A percentile compares a stretch with the other conserved stretches of the same genome.
Evolutionary conservation across 441 rosid genomes (phyloP).

Genomic region (Mallotus repandus): DNA sequence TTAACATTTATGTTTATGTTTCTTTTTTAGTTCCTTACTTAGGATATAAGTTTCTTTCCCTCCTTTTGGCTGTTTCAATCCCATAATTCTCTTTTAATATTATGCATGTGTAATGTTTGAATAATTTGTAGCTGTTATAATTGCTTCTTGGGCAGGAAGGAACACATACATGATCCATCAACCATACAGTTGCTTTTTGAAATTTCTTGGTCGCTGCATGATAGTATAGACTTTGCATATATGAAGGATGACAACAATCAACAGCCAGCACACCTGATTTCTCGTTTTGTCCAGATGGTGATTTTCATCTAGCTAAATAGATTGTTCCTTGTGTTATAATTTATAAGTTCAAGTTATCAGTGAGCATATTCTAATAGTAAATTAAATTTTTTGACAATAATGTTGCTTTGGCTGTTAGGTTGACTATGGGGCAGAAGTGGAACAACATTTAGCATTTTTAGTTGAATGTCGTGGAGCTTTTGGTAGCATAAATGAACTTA

Average conservation of each 20-base stretch:
- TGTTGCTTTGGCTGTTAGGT: constrained; percentile 51
- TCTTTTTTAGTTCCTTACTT: constrained; percentile 9
- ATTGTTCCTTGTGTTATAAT: constrained; percentile 2
- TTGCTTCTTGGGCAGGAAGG: constrained; percentile 56
- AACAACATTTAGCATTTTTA: constrained; percentile 69
- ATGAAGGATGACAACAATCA: constrained; percentile 68
- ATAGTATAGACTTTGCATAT: constrained; percentile 54
- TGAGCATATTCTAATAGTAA: constrained; percentile 14
- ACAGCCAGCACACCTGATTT: constrained; percentile 54
- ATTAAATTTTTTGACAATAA: constrained; percentile 23
- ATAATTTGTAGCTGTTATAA: constrained; percentile 10
- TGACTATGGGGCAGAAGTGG: constrained; percentile 66
- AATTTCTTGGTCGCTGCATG: constrained; percentile 66
- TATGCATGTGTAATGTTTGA: constrained; percentile 13
- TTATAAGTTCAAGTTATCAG: not conserved
- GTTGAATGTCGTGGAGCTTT: constrained; percentile 86
- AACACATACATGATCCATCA: constrained; percentile 49
- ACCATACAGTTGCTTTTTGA: constrained; percentile 70
- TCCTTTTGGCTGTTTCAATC: not conserved
- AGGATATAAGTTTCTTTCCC: not conserved
- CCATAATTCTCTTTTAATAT: constrained; percentile 7
- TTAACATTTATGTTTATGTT: constrained; percentile 4
- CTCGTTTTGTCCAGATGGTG: constrained; percentile 81
- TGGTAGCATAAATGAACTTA: constrained; percentile 58
- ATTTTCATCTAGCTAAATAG: constrained; percentile 19